Conservation (phyloP, 208 protist species). For the Blechomonas ayalai region DNA sequence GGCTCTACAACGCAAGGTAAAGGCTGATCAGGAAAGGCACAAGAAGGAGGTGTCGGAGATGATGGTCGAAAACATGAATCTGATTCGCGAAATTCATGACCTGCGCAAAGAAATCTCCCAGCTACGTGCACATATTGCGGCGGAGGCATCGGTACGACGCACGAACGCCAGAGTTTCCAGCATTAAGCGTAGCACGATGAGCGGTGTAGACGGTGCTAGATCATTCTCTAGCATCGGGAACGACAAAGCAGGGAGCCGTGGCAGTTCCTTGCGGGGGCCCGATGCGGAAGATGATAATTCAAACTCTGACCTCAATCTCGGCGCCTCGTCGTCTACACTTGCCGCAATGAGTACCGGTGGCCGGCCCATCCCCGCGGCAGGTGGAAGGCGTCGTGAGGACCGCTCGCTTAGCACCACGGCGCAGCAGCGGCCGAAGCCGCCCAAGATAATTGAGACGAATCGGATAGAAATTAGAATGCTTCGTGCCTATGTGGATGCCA, state of each 20-base stretch:
- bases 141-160: constrained; percentile 35
- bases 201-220: not conserved
- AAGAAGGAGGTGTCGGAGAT: constrained; percentile 84
- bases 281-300: not conserved
- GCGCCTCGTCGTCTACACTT: not conserved
- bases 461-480: constrained; percentile 69
- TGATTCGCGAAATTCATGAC: constrained; percentile 95
- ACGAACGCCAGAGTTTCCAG: constrained; percentile 1
- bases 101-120: constrained; percentile 87
- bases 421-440: constrained; percentile 22
- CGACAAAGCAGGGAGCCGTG: constrained; percentile 1
- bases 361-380: not conserved
- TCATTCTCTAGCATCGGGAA: constrained; percentile 1
- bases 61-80: constrained; percentile 93
- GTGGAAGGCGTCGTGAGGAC: not conserved
- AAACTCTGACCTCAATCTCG: not conserved
- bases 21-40: constrained; percentile 87
- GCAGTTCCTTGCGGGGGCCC: not conserved
- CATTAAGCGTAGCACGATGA: not conserved
- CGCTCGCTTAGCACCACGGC: too few relatives aligned
- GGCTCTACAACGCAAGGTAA: constrained; percentile 86
- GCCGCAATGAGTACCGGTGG: not conserved
- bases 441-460: constrained; percentile 76
- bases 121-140: constrained; percentile 49
- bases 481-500: constrained; percentile 60